Base-by-base conservation (phyloP, 306 rosid genomes). In the Quercus alba region DNA sequence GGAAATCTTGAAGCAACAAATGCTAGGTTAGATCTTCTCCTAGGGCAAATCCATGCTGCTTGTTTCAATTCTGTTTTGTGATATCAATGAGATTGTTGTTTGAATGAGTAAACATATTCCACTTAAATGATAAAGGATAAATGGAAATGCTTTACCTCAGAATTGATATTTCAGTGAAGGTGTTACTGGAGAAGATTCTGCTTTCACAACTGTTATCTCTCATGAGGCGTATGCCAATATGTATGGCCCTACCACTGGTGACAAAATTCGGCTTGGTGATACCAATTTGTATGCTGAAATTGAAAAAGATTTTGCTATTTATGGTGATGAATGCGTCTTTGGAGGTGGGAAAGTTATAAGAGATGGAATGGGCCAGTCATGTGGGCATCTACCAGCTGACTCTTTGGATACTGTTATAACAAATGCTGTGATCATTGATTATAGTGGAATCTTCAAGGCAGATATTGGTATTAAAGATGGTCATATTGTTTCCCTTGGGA, bases 321-420 rank as follows among this genome's bases (percentile, higher is more conserved):
- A 87, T 87, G 99, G 99, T 63, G 99, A 95, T 77, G 99, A 95
- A 84, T 90, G 91, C 78, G 87, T 95, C 52, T 95, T 93, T 81
- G 99, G 99, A 80, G 99, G 98, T 73, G 99, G 99, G 41, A 95
- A 95, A 88, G 94, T 88, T 58, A 84, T 93, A 75, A 89, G 99
- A 83, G 99, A 93, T 25, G 99, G 99, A 81, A 90, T 95, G 94
- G 98, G 98, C 72, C 99, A 95, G 85, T 84, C 89, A 19, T 86
- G 88, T 33, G 90, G 96, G 81, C 82, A 76, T 70, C 51, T 66
- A 72, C 80, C 88, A 19, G 83, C 75, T 75, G 64, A 0, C 26
- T 78, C 90, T 70, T 82, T 95, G 76, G 99, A 95, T 87, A 89
- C 93, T 57, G 98, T 95, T 58, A 89, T 93, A 83, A 93, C 99